Evolutionary conservation across 768 basidiomycete genomes (phyloP).

Genomic region (Russula griseocarnosa): DNA sequence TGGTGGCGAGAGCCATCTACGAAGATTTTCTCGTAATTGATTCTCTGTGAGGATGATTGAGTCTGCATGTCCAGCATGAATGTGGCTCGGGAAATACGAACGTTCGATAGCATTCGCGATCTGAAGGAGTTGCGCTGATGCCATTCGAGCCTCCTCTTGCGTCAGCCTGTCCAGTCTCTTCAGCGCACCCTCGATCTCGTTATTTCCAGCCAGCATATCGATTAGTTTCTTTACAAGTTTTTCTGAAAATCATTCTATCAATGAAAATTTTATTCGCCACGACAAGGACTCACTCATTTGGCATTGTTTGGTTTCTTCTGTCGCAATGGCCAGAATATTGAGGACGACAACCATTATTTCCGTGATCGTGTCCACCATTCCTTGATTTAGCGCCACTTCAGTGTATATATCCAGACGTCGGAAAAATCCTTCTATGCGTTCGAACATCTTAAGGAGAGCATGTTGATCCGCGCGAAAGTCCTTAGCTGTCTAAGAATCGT

Average conservation of each 20-base stretch:
- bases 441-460: neutral
- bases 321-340: neutral
- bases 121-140: neutral
- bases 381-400: neutral
- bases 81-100: neutral
- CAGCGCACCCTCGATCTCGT: neutral
- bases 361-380: neutral
- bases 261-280: neutral
- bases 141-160: neutral
- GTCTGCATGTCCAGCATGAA: neutral
- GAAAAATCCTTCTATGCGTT: neutral
- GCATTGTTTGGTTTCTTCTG: neutral
- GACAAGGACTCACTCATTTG: neutral
- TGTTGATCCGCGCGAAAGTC: neutral
- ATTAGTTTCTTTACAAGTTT: neutral
- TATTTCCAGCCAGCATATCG: neutral
- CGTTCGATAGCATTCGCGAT: neutral
- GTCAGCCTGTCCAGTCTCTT: neutral
- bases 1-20: conserved; percentile 8
- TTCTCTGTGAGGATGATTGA: neutral
- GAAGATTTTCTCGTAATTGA: neutral
- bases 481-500: neutral
- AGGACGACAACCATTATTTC: neutral
- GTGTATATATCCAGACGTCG: neutral
- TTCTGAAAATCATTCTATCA: neutral